phyloP scores from a whole-genome alignment of 768 basidiomycete genomes.

The Kwoniella heveanensis region DNA sequence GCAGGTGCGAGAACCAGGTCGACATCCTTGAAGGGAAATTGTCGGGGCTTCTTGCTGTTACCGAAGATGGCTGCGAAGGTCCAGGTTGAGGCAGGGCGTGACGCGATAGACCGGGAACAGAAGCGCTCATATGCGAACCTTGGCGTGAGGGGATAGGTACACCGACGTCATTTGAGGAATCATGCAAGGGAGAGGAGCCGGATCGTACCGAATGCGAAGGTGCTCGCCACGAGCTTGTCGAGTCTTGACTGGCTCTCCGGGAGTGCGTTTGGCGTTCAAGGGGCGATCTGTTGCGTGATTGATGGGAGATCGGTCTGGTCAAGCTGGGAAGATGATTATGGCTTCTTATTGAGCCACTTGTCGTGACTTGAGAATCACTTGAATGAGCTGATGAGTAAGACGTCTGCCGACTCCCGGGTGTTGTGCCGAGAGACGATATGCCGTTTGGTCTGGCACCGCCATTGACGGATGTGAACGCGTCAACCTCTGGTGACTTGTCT shows the following conservation, averaged over 20 bases:
- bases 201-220: slow-evolving; percentile 22
- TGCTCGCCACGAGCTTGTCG: slow-evolving; percentile 34
- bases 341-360: slow-evolving; percentile 4
- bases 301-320: slow-evolving; percentile 14
- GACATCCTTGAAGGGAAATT: slow-evolving; percentile 49
- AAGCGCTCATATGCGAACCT: slow-evolving; percentile 38
- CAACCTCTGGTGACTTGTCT: slow-evolving; percentile 19
- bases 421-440: slow-evolving; percentile 12
- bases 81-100: slow-evolving; percentile 37
- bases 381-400: slow-evolving; percentile 45
- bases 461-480: slow-evolving; percentile 7
- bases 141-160: slow-evolving; percentile 34
- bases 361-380: slow-evolving; percentile 23
- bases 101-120: slow-evolving; percentile 42
- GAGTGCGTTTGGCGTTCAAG: slow-evolving; percentile 19
- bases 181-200: slow-evolving; percentile 33
- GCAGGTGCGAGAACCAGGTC: slow-evolving; percentile 50
- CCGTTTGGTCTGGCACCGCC: slow-evolving; percentile 11
- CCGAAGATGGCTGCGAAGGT: slow-evolving; percentile 1
- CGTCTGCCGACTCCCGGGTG: slow-evolving; percentile 28
- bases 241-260: slow-evolving; percentile 41
- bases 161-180: slow-evolving; percentile 26
- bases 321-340: slow-evolving; percentile 18
- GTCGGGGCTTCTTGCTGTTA: slow-evolving; percentile 15
- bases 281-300: slow-evolving; percentile 16